phyloP scores from a whole-genome alignment of 2,329 filamentous ascomycete species.

The Acephala macrosclerotiorum region DNA sequence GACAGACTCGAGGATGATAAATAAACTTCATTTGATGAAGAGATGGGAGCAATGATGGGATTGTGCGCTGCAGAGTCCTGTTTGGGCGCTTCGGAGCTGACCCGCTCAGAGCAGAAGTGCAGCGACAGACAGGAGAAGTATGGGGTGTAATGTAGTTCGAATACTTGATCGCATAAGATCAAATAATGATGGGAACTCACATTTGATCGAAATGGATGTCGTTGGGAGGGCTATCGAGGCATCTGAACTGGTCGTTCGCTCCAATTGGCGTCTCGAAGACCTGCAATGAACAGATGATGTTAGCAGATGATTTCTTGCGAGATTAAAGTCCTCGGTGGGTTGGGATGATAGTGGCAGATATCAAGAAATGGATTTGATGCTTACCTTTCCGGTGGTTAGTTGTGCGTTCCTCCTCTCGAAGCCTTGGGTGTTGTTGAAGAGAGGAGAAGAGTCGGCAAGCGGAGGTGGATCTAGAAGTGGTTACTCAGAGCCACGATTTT shows the following conservation, averaged over 20 bases:
- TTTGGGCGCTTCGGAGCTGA: constrained; percentile 38
- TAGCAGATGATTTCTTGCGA: constrained; percentile 28
- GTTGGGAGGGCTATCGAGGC: constrained; percentile 45
- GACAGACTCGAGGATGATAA: constrained; percentile 31
- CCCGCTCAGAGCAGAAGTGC: constrained; percentile 29
- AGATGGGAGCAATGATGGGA: constrained; percentile 37
- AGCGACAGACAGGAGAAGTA: constrained; percentile 25
- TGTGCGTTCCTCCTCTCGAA: constrained; percentile 28
- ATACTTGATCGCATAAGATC: constrained; percentile 44
- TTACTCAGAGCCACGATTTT: constrained; percentile 35
- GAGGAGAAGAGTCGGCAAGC: constrained; percentile 32
- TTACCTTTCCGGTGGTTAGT: constrained; percentile 36
- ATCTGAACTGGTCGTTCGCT: constrained; percentile 41
- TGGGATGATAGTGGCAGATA: constrained; percentile 22
- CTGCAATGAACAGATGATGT: constrained; percentile 36
- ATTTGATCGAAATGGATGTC: constrained; percentile 39
- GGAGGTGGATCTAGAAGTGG: constrained; percentile 21
- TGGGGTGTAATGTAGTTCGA: constrained; percentile 25
- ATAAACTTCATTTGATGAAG: constrained; percentile 37
- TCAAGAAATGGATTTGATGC: constrained; percentile 29
- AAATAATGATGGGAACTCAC: constrained; percentile 42
- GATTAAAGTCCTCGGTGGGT: constrained; percentile 23
- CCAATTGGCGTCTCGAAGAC: constrained; percentile 37
- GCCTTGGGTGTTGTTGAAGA: constrained; percentile 34
- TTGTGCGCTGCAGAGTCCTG: constrained; percentile 33